Base-by-base conservation (phyloP, 2,329 filamentous ascomycete genomes). In the Chaetomiaceae sp. region DNA sequence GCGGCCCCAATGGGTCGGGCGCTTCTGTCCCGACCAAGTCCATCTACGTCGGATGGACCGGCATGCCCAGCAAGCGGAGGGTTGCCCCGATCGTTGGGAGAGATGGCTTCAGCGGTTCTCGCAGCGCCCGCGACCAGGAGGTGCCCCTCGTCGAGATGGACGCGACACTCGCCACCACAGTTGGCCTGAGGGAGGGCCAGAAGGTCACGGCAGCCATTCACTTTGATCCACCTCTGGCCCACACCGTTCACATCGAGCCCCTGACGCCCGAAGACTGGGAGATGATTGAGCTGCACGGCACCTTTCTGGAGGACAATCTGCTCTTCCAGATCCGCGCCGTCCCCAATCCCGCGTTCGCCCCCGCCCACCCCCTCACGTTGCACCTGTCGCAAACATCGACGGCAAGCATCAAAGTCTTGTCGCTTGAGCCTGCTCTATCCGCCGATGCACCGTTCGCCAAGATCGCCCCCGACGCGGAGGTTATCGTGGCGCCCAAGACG, bases 251-350 rank as follows among this genome's bases (percentile, higher is more conserved):
- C 62, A 97, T 98, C 58, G 94, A 98, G 64, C 93, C 93, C 27
- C 69, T 97, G 59, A 97, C 93, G 0, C 82, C 91, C 1, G 88
- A 94, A 48, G 93, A 98, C 63, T 98, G 93, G 93, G 93, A 98
- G 68, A 95, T 97, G 59, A 97, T 98, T 58, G 93, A 98, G 66
- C 73, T 98, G 2, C 93, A 98, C 70, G 93, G 93, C 5, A 93
- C 85, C 14, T 98, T 97, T 61, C 74, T 98, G 41, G 93, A 98
- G 62, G 75, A 96, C 54, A 97, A 98, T 65, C 81, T 98, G 42
- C 74, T 95, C 26, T 86, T 84, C 36, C 93, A 98, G 69, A 90
- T 98, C 57, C 84, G 93, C 58, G 91, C 91, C 15, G 73, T 98
- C 18, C 91, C 91, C 19, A 97, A 96, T 64, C 91, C 91, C 15